phyloP scores from a whole-genome alignment of 805 yeast genomes.

The Nadsonia fulvescens region DNA sequence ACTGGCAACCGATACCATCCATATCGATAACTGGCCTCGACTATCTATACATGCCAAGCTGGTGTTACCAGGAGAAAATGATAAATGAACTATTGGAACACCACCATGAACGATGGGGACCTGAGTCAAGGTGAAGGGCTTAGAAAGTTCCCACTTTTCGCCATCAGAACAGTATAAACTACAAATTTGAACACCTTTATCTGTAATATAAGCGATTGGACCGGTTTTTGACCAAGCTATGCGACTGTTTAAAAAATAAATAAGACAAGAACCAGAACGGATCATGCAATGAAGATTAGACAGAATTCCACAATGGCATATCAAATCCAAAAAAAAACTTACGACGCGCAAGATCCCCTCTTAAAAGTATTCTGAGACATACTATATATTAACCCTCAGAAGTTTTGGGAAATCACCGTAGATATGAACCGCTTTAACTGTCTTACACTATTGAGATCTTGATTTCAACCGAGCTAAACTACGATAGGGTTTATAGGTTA shows the following conservation, averaged over 20 bases:
- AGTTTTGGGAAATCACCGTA: too few relatives aligned
- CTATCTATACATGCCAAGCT: slow-evolving; percentile 47
- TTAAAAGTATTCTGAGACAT: too few relatives aligned
- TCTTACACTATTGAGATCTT: too few relatives aligned
- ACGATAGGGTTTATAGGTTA: too few relatives aligned
- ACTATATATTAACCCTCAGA: too few relatives aligned
- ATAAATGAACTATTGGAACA: slow-evolving; percentile 10
- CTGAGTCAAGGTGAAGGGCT: slow-evolving; percentile 25
- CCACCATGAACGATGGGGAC: slow-evolving; percentile 9
- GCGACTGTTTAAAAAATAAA: slow-evolving; percentile 7
- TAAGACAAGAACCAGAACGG: too few relatives aligned
- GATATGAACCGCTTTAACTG: too few relatives aligned
- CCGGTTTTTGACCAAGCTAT: slow-evolving; percentile 78
- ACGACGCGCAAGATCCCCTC: too few relatives aligned
- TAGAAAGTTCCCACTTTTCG: slow-evolving; percentile 56
- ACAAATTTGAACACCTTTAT: slow-evolving; percentile 32
- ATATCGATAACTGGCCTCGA: slow-evolving; percentile 12
- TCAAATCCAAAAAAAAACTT: too few relatives aligned
- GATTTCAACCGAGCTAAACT: too few relatives aligned
- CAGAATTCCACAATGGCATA: too few relatives aligned
- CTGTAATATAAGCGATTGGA: slow-evolving; percentile 51
- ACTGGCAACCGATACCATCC: slow-evolving; percentile 15
- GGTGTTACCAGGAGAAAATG: slow-evolving; percentile 39
- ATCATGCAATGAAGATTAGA: too few relatives aligned
- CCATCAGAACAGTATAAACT: slow-evolving; percentile 65